Conservation (phyloP, 148 eudicot genomes). For the Vaccinium darrowii region DNA sequence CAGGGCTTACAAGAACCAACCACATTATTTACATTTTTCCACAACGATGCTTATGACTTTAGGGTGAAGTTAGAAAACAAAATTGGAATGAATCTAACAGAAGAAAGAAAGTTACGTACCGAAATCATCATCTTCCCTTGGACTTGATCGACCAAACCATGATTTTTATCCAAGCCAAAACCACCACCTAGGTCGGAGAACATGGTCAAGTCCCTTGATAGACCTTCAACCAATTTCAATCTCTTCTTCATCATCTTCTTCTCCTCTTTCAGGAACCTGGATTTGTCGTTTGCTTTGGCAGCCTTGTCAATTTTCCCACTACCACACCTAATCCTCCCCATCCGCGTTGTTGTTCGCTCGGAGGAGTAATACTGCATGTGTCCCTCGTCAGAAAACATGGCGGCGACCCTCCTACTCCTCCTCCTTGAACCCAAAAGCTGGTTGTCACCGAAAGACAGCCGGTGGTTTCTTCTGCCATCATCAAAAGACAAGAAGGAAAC, state of each 20-base stretch:
- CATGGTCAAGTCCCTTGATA: slow-evolving; percentile 38
- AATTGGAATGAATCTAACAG: background rate
- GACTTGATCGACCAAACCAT: slow-evolving; percentile 20
- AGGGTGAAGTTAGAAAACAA: background rate
- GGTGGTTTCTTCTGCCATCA: background rate
- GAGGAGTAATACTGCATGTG: slow-evolving; percentile 41
- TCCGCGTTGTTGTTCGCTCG: background rate
- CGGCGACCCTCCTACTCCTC: slow-evolving; percentile 21
- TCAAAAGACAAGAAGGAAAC: background rate
- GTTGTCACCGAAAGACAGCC: background rate
- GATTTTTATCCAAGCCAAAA: slow-evolving; percentile 36
- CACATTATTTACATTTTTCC: background rate
- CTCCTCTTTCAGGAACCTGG: background rate
- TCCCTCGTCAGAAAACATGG: slow-evolving; percentile 27
- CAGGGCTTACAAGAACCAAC: background rate
- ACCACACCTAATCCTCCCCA: slow-evolving; percentile 11
- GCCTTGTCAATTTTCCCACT: slow-evolving; percentile 15
- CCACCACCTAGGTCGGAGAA: slow-evolving; percentile 39
- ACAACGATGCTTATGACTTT: background rate
- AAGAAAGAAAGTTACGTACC: slow-evolving; percentile 29
- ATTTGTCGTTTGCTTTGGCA: slow-evolving; percentile 19
- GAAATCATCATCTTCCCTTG: slow-evolving; percentile 35
- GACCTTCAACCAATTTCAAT: slow-evolving; percentile 48
- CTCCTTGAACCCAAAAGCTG: slow-evolving; percentile 4
- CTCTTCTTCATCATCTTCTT: slow-evolving; percentile 44